Conservation (phyloP, 768 basidiomycete species). For the Coprinellus micaceus region DNA sequence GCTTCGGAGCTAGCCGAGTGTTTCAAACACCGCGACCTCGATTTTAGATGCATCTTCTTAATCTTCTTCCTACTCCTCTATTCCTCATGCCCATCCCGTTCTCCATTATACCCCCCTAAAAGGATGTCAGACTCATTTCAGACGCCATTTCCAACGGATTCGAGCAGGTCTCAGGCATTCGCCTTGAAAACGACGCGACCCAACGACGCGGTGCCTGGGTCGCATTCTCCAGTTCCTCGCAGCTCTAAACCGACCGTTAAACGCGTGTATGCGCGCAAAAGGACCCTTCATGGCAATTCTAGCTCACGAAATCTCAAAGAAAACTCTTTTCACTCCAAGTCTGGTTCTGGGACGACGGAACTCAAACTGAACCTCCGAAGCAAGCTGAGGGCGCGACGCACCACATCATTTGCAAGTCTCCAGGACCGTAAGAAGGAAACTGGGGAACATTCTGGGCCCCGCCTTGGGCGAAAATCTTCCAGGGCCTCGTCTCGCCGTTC, state of each 20-base stretch:
- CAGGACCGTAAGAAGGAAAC: background rate
- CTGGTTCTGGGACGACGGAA: background rate
- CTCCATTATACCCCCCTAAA: background rate
- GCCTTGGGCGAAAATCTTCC: background rate
- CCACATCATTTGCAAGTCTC: constrained; percentile 2
- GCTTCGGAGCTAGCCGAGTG: too few relatives aligned
- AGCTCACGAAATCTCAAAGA: constrained; percentile 3
- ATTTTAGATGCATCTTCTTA: too few relatives aligned
- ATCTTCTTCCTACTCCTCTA: too few relatives aligned
- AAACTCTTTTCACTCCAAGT: background rate
- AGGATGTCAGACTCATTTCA: background rate
- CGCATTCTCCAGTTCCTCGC: background rate
- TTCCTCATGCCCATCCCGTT: too few relatives aligned
- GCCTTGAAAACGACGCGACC: constrained; percentile 4
- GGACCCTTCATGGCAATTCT: background rate
- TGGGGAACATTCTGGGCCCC: background rate
- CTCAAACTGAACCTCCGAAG: background rate
- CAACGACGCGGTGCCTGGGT: background rate
- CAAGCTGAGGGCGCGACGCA: background rate
- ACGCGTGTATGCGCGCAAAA: background rate
- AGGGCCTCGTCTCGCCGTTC: background rate
- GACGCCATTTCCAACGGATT: constrained; percentile 1
- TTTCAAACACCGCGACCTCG: too few relatives aligned
- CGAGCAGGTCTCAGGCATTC: background rate
- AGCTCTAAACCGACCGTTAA: background rate